Conservation (phyloP, 306 rosid species). For the Glycine latifolia region DNA sequence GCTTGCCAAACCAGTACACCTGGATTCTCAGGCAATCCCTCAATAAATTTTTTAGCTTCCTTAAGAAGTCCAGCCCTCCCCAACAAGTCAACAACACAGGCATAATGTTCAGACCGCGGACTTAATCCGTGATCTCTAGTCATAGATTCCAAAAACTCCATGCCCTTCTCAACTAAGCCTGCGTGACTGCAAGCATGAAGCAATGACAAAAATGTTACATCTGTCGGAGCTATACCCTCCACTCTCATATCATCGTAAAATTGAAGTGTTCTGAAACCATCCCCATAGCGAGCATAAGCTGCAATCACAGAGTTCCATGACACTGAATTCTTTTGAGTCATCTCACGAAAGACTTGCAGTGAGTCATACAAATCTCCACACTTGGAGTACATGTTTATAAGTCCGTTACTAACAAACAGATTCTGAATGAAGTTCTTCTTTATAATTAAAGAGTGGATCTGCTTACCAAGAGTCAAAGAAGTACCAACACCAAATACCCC, state of each 20-base stretch:
- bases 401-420: conserved; percentile 79
- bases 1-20: conserved; percentile 86
- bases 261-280: conserved; percentile 68
- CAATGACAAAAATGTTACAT: conserved; percentile 82
- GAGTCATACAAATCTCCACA: conserved; percentile 80
- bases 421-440: conserved; percentile 70
- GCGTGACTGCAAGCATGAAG: conserved; percentile 93
- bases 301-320: conserved; percentile 95
- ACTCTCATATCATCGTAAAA: conserved; percentile 69
- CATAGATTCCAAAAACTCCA: conserved; percentile 79
- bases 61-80: conserved; percentile 83
- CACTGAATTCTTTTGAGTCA: conserved; percentile 67
- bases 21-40: conserved; percentile 60
- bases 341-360: conserved; percentile 56
- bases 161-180: conserved; percentile 80
- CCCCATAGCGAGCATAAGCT: conserved; percentile 87
- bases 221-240: conserved; percentile 66
- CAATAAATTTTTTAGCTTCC: conserved; percentile 73
- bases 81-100: conserved; percentile 90
- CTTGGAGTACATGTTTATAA: conserved; percentile 92
- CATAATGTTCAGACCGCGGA: conserved; percentile 81
- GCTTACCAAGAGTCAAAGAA: conserved; percentile 76
- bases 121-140: conserved; percentile 63
- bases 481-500: conserved; percentile 84
- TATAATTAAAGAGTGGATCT: conserved; percentile 69